phyloP scores from a whole-genome alignment of 805 yeast species.

The Debaryomyces maramus region DNA sequence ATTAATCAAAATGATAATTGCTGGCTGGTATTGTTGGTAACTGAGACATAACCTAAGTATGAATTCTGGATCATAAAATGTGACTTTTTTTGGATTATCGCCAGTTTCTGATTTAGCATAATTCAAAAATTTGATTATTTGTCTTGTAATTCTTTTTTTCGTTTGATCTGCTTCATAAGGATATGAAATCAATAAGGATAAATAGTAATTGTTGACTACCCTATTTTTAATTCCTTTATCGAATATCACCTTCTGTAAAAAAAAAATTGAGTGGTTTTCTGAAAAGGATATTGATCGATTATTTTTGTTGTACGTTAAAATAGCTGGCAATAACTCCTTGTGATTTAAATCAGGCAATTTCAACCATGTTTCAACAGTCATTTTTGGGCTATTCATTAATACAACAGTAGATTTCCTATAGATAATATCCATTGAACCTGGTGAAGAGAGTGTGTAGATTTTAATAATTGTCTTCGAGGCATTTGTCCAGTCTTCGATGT shows the following conservation, averaged over 20 bases:
- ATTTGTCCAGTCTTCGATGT: conserved; percentile 69
- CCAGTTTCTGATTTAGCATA: conserved; percentile 20
- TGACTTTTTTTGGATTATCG: conserved; percentile 9
- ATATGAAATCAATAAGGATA: conserved; percentile 62
- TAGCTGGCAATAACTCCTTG: conserved; percentile 69
- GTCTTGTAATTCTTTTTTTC: conserved; percentile 17
- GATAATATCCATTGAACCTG: conserved; percentile 34
- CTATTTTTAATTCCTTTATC: conserved; percentile 40
- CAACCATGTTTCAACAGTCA: conserved; percentile 80
- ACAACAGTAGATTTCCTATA: conserved; percentile 71
- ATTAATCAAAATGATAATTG: conserved; percentile 70
- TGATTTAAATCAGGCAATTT: conserved; percentile 55
- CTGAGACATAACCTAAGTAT: conserved; percentile 71
- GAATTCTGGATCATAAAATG: conserved; percentile 65
- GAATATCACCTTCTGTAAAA: conserved; percentile 51
- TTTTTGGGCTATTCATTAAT: conserved; percentile 63
- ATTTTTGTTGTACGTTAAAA: conserved; percentile 64
- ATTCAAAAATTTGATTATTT: conserved; percentile 33
- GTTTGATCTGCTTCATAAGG: conserved; percentile 11
- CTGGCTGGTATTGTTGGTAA: conserved; percentile 58
- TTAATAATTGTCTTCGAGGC: conserved; percentile 60
- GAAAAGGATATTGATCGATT: conserved; percentile 34
- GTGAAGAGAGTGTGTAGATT: conserved; percentile 19
- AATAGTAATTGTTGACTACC: conserved; percentile 66
- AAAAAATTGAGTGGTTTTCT: conserved; percentile 66